Base-by-base conservation (phyloP, 2,329 filamentous ascomycete genomes). In the Tolypocladium album region DNA sequence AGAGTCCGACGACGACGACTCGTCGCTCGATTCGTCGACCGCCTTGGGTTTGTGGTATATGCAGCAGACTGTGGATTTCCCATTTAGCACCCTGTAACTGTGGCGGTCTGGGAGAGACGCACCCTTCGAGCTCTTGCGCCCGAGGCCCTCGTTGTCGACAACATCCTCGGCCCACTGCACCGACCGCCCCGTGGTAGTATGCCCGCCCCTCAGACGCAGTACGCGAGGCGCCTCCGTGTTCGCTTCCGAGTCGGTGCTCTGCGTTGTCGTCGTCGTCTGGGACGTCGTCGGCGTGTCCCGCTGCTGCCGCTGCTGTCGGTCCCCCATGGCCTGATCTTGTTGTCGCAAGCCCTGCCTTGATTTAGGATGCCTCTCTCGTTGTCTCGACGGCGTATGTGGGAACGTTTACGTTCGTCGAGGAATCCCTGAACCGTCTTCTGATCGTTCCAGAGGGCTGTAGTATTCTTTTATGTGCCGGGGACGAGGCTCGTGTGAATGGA, bases 41-140 rank as follows among this genome's bases (percentile, higher is more conserved):
- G 81, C 84, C 66, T 88, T 89, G 8, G 91, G 87, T 62, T 89
- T 89, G 77, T 97, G 93, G 76, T 97, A 99, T 74, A 99, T 99
- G 74, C 94, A 99, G 82, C 94, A 99, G n/a, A 97, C 94, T 96
- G 36, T 34, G 5, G 11, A 0, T 20, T 15, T 11, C 31, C 20
- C 11, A 9, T 15, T 55, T 20, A 55, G 50, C 50, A 55, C 13
- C 9, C 50, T 15, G 24, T 17, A 24, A 34, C 57, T 11, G 17
- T 34, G 56, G 57, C 36, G 40, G 4, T 11, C 20, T 20, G 2
- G 38, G 40, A 22, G 61, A 22, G 13, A 47, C 67, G 74, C 40
- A 93, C 91, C 90, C 84, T 99, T 99, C 22, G 90, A 96, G 64
- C 86, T 93, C 78, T 97, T 99, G 75, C 90, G 89, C 9, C 92